These are phyloP conservation scores for Saccharomyces hybrid DNA, from an alignment of 1,139 yeast genomes.

Conservation along the genomic window DNA sequence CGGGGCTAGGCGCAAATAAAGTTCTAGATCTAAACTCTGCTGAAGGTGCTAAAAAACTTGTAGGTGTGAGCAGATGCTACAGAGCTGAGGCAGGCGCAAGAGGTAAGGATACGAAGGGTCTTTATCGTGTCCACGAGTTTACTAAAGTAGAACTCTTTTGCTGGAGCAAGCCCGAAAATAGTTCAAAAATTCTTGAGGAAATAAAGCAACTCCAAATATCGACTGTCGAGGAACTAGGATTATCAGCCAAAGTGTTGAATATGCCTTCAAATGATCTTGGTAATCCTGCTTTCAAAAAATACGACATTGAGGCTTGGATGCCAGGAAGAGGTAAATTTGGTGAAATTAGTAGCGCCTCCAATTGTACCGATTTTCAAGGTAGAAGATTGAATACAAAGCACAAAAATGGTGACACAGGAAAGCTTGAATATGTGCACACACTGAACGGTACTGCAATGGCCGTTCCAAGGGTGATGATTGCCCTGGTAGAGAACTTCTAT, in stretches of 20 bases:
- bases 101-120: slow-evolving; percentile 85
- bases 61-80: slow-evolving; percentile 80
- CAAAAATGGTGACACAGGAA: slow-evolving; percentile 31
- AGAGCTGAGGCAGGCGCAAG: slow-evolving; percentile 98
- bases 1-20: slow-evolving; percentile 54
- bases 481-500: slow-evolving; percentile 78
- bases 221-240: slow-evolving; percentile 58
- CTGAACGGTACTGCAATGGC: slow-evolving; percentile 96
- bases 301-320: slow-evolving; percentile 97
- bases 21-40: slow-evolving; percentile 29
- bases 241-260: slow-evolving; percentile 71
- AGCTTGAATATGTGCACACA: slow-evolving; percentile 59
- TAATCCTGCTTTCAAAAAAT: slow-evolving; percentile 85
- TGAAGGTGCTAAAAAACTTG: slow-evolving; percentile 41
- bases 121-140: slow-evolving; percentile 93
- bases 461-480: slow-evolving; percentile 82
- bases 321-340: slow-evolving; percentile 95
- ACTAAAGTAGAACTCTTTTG: slow-evolving; percentile 92
- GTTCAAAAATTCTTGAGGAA: slow-evolving; percentile 49
- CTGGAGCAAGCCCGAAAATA: slow-evolving; percentile 49
- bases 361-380: slow-evolving; percentile 88
- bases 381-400: slow-evolving; percentile 69
- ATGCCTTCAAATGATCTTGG: slow-evolving; percentile 93
- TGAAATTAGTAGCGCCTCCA: slow-evolving; percentile 83
- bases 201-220: slow-evolving; percentile 59